These are phyloP conservation scores for Favolaschia claudopus DNA, from an alignment of 768 basidiomycete genomes.

Conservation along the genomic window DNA sequence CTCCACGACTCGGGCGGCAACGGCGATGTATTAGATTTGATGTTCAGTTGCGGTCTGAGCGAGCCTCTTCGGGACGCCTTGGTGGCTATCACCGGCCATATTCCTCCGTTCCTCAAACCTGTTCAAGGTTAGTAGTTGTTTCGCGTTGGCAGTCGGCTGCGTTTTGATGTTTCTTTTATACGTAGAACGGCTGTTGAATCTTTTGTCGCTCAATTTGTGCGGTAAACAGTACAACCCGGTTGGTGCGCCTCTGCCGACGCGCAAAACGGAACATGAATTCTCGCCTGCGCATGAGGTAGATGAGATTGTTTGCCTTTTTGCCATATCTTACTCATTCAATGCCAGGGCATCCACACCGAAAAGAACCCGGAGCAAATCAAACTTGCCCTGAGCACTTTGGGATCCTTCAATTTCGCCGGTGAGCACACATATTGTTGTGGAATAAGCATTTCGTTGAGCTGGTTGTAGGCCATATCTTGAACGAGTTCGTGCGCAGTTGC, in stretches of 20 bases:
- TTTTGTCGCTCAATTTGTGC: constrained; percentile 80
- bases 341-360: constrained; percentile 53
- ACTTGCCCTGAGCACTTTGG: constrained; percentile 86
- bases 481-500: constrained; percentile 93
- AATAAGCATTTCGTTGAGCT: neutral
- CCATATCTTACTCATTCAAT: neutral
- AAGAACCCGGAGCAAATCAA: constrained; percentile 76
- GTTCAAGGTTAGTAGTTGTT: constrained; percentile 75
- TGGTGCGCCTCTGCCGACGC: constrained; percentile 77
- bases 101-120: constrained; percentile 88
- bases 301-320: neutral
- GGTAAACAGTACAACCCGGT: constrained; percentile 89
- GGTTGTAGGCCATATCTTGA: constrained; percentile 82
- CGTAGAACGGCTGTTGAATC: constrained; percentile 87
- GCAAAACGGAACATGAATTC: constrained; percentile 57
- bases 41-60: constrained; percentile 94
- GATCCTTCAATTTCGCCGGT: constrained; percentile 96
- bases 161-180: neutral
- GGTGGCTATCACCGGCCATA: constrained; percentile 82
- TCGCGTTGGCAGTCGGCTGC: neutral
- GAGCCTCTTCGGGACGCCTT: constrained; percentile 88
- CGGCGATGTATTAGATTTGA: constrained; percentile 95
- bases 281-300: constrained; percentile 55
- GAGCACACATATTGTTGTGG: constrained; percentile 22
- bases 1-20: too few relatives aligned